Conservation (phyloP, 805 yeast genomes). For the Spathaspora boniae region DNA sequence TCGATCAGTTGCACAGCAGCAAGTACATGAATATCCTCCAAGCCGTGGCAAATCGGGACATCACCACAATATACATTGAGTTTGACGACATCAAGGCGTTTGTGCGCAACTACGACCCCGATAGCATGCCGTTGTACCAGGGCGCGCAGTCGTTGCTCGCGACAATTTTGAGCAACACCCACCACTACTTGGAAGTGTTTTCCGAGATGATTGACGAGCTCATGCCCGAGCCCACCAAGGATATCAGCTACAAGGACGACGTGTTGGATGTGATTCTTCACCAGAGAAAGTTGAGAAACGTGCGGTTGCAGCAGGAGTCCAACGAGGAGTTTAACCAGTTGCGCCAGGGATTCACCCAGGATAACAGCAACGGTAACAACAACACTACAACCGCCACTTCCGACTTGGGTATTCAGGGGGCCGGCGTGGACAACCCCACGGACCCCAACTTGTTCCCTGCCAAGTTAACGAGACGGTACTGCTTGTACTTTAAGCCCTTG, state of each 20-base stretch:
- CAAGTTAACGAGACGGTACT: constrained; percentile 80
- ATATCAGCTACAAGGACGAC: constrained; percentile 76
- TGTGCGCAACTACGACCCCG: constrained; percentile 23
- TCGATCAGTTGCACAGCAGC: constrained; percentile 29
- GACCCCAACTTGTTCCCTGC: constrained; percentile 69
- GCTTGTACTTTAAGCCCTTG: constrained; percentile 81
- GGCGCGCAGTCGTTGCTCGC: constrained; percentile 11
- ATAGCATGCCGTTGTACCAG: constrained; percentile 7
- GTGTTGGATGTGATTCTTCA: constrained; percentile 90
- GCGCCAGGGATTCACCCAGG: constrained; percentile 28
- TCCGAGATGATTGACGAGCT: constrained; percentile 70
- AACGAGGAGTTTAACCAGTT: constrained; percentile 54
- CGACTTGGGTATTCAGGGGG: too few species aligned
- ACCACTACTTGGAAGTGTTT: constrained; percentile 76
- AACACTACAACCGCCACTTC: constrained; percentile 5
- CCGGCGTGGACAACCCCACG: constrained; percentile 11
- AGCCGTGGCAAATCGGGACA: constrained; percentile 79
- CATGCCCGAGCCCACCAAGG: constrained; percentile 84
- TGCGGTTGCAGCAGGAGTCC: constrained; percentile 64
- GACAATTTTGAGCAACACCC: constrained; percentile 63
- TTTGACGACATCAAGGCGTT: constrained; percentile 78
- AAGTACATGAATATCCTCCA: constrained; percentile 78
- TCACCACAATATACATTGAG: constrained; percentile 64
- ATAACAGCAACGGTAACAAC: constrained; percentile 13
- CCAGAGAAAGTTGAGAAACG: constrained; percentile 83